Conservation (phyloP, 148 eudicot species). For the Nepenthes gracilis region DNA sequence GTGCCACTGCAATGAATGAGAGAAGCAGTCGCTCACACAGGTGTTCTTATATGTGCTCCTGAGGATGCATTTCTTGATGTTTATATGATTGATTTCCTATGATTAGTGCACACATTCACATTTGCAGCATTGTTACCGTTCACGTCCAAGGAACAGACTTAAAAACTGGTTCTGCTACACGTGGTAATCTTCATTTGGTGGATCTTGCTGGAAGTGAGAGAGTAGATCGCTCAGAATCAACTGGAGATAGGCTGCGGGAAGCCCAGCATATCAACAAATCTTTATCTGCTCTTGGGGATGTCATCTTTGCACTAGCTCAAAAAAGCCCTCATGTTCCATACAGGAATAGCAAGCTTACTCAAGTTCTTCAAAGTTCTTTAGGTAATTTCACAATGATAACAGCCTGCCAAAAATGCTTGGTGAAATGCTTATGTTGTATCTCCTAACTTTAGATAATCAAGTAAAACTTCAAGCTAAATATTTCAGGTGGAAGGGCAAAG, state of each 20-base stretch:
- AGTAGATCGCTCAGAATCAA: constrained; percentile 60
- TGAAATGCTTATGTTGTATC: not conserved
- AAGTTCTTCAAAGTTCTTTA: constrained; percentile 65
- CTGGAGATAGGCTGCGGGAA: constrained; percentile 63
- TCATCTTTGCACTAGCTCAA: constrained; percentile 57
- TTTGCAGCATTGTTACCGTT: constrained; percentile 50
- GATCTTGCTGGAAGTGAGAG: constrained; percentile 87
- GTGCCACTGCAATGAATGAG: constrained; percentile 60
- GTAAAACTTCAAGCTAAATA: not conserved
- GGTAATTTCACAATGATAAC: constrained; percentile 19
- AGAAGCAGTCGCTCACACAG: constrained; percentile 88
- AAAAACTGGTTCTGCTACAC: constrained; percentile 33
- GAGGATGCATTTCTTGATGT: not conserved
- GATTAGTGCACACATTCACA: not conserved
- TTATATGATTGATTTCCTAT: not conserved
- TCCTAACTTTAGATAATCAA: not conserved
- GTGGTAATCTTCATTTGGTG: constrained; percentile 66
- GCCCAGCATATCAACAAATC: constrained; percentile 81
- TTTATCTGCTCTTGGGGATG: constrained; percentile 67
- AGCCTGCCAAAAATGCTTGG: not conserved
- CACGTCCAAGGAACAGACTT: constrained; percentile 52
- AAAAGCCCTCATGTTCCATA: constrained; percentile 65
- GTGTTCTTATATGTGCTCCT: constrained; percentile 16
- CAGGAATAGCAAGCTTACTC: constrained; percentile 80
- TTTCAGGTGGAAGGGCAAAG: constrained; percentile 76